Conservation (phyloP, 192 early-diverging fungal species). For the Thoreauomyces humboldtii region DNA sequence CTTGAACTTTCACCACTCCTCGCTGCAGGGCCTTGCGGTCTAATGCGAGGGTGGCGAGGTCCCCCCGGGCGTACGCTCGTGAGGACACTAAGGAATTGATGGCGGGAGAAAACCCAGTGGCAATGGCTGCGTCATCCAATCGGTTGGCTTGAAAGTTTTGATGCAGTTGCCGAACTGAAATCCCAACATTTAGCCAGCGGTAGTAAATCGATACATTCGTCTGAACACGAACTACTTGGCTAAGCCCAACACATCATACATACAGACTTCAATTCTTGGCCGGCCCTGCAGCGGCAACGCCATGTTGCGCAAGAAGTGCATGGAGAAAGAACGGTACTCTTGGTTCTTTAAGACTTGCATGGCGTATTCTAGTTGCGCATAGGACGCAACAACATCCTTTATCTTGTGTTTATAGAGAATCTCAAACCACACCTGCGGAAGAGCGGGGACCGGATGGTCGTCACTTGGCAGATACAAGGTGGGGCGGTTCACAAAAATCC, state of each 20-base stretch:
- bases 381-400: slow-evolving; percentile 67
- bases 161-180: slow-evolving; percentile 2
- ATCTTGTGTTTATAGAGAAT: slow-evolving; percentile 66
- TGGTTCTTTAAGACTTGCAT: slow-evolving; percentile 52
- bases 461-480: slow-evolving; percentile 64
- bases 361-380: slow-evolving; percentile 67
- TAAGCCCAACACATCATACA: slow-evolving; percentile 3
- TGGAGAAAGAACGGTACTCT: slow-evolving; percentile 47
- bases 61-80: slow-evolving; percentile 73
- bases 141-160: slow-evolving; percentile 58
- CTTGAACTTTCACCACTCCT: slow-evolving; percentile 60
- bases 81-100: slow-evolving; percentile 80
- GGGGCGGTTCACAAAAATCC: slow-evolving; percentile 54
- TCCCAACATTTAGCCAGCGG: too few species aligned
- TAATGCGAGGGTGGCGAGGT: slow-evolving; percentile 64
- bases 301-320: slow-evolving; percentile 59
- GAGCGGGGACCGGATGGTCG: slow-evolving; percentile 50
- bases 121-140: slow-evolving; percentile 67
- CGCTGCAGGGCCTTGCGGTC: slow-evolving; percentile 65
- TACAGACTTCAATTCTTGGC: slow-evolving; percentile 47
- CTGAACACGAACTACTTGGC: not conserved
- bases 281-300: slow-evolving; percentile 58
- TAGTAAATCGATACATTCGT: too few species aligned
- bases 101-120: slow-evolving; percentile 70
- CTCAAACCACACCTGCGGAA: slow-evolving; percentile 71